phyloP scores from a whole-genome alignment of 2,329 filamentous ascomycete species.

The Fusarium avenaceum region DNA sequence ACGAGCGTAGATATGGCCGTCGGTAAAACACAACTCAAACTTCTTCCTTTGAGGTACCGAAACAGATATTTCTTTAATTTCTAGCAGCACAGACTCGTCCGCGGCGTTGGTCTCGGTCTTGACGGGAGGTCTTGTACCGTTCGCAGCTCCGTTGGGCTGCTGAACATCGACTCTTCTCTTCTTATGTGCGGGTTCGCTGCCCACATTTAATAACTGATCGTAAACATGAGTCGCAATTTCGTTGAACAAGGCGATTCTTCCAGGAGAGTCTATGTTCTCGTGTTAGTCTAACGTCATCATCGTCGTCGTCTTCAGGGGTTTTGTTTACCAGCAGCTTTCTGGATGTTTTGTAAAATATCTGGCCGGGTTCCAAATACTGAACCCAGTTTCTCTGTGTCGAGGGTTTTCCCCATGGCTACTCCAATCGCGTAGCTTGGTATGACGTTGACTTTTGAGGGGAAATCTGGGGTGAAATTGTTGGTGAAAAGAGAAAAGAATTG shows the following conservation, averaged over 20 bases:
- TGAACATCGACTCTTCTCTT: slow-evolving; percentile 65
- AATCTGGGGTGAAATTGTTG: slow-evolving; percentile 24
- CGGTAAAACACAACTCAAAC: slow-evolving; percentile 73
- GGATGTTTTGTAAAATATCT: slow-evolving; percentile 68
- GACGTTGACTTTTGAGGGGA: slow-evolving; percentile 35
- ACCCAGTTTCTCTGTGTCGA: slow-evolving; percentile 65
- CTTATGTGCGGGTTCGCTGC: slow-evolving; percentile 64
- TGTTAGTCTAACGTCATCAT: slow-evolving; percentile 16
- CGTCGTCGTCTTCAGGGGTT: slow-evolving; percentile 35
- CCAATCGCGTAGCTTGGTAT: slow-evolving; percentile 20
- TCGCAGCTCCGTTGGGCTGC: slow-evolving; percentile 45
- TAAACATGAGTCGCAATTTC: slow-evolving; percentile 66
- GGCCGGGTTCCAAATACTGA: slow-evolving; percentile 68
- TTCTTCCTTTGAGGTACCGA: slow-evolving; percentile 77
- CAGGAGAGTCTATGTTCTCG: slow-evolving; percentile 62
- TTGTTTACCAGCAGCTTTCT: slow-evolving; percentile 64
- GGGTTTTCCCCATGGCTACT: slow-evolving; percentile 57
- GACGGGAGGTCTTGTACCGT: slow-evolving; percentile 41
- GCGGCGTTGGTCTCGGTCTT: slow-evolving; percentile 55
- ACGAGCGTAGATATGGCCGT: slow-evolving; percentile 70
- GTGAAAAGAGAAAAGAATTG: slow-evolving; percentile 25
- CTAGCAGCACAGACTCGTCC: slow-evolving; percentile 67
- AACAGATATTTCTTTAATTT: slow-evolving; percentile 76
- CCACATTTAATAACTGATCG: slow-evolving; percentile 56
- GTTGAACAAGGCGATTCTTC: slow-evolving; percentile 67